phyloP scores from a whole-genome alignment of 768 basidiomycete genomes.

The Dendrothele bispora region DNA sequence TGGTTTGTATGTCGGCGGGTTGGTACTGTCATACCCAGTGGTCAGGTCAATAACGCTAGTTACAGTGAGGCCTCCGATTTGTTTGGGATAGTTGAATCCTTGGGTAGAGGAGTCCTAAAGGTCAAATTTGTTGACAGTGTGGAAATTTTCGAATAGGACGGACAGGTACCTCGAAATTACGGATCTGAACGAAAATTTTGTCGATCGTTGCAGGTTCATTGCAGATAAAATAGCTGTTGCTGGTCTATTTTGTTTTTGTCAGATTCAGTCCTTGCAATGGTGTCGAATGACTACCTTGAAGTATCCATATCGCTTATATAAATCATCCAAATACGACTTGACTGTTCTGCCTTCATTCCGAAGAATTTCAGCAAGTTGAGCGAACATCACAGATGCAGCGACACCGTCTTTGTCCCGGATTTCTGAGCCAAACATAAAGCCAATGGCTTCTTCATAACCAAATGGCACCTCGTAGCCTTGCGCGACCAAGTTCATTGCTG shows the following conservation, averaged over 20 bases:
- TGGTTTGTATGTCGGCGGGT: constrained; percentile 65
- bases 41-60: constrained; percentile 75
- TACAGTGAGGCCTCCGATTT: constrained; percentile 61
- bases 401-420: constrained; percentile 90
- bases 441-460: constrained; percentile 92
- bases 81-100: constrained; percentile 52
- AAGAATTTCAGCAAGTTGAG: constrained; percentile 60
- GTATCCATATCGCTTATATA: constrained; percentile 62
- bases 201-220: constrained; percentile 65
- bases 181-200: constrained; percentile 65
- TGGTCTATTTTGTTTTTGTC: constrained; percentile 47
- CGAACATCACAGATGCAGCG: constrained; percentile 74
- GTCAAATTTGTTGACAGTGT: constrained; percentile 5
- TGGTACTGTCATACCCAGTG: constrained; percentile 71
- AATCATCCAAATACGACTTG: constrained; percentile 53
- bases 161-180: constrained; percentile 37
- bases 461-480: constrained; percentile 75
- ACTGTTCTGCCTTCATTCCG: constrained; percentile 53
- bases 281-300: constrained; percentile 54
- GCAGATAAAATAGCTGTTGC: constrained; percentile 83
- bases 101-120: neutral
- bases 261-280: neutral
- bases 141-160: neutral
- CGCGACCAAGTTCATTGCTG: constrained; percentile 60
- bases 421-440: constrained; percentile 81